Evolutionary conservation across 169 alveolate species (phyloP), one percentile per base, ranked within the genome.

Genomic region (Toxoplasma gondii): DNA sequence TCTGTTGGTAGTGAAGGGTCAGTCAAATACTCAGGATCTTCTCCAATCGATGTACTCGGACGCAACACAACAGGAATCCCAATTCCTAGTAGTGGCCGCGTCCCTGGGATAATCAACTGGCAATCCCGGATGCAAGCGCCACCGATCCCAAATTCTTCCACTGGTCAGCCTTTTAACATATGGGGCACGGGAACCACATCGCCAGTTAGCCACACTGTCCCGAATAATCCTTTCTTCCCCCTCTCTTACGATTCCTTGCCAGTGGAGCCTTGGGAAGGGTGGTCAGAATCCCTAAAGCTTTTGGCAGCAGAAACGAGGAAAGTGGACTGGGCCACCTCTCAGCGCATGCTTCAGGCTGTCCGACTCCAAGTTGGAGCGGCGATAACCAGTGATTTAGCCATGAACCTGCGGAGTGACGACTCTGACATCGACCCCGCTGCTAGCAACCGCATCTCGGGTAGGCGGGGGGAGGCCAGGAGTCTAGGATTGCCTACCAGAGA

Each of bases 341-440:
- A 82, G 54, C 90, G 90, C 5, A 82, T 82, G 90, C 67, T 82
- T 22, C 90, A 82, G 36, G 17, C 90, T 22, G 90, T 82, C 29
- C 90, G 90, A 9, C 64, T 82, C 17, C 90, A 82, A 49, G 90
- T 82, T 36, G 90, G 90, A 29, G 90, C 90, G 38, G 90, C 90
- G 1, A 22, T 82, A 38, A 36, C 67, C 90, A 41, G 90, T 82
- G 90, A 82, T 36, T 31, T 39, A 27, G 90, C 90, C 24, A 78
- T 45, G 7, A 64, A 31, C n/a, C n/a, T 64, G 4, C 74, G 74
- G 74, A 27, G 34, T 64, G 74, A 64, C n/a, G 74, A 4, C 74
- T 27, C 24, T 16, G 74, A 64, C 74, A 12, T 27, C 31, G n/a
- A 27, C 74, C n/a, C 29, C 24, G n/a, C 24, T 19, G 1, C 31